These are phyloP conservation scores for Cydonia oblonga DNA, from an alignment of 331 rosid species.

Conservation along the genomic window DNA sequence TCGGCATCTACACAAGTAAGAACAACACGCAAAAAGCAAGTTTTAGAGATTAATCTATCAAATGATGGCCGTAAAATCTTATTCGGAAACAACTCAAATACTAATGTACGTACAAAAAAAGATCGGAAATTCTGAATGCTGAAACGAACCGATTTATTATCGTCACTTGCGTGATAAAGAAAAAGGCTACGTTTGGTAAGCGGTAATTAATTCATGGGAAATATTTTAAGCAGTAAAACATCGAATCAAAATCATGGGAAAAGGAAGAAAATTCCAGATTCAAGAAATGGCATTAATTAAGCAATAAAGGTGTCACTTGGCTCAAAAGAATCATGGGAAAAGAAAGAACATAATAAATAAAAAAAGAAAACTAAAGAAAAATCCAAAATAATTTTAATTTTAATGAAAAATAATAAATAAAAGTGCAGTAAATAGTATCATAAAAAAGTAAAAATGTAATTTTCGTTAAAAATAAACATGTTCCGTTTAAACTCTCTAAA, in stretches of 20 bases:
- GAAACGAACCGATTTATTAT: background rate
- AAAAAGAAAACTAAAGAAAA: too few species aligned
- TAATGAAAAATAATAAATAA: too few species aligned
- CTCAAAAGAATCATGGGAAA: background rate
- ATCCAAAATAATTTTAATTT: too few species aligned
- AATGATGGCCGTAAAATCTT: background rate
- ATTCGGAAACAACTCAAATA: background rate
- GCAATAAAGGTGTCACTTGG: background rate
- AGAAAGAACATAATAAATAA: too few species aligned
- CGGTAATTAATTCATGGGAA: background rate
- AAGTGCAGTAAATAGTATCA: too few species aligned
- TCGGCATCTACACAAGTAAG: conserved; percentile 50
- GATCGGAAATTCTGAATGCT: background rate
- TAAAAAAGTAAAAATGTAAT: too few species aligned
- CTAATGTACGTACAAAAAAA: too few species aligned
- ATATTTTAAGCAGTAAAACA: too few species aligned
- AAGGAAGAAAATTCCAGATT: background rate
- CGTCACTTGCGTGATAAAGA: background rate
- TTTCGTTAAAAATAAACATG: too few species aligned
- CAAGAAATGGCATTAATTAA: background rate
- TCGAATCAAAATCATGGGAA: too few species aligned
- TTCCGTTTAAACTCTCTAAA: too few species aligned
- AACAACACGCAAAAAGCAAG: background rate
- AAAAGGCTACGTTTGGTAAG: background rate
- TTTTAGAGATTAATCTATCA: background rate